Base-by-base conservation (phyloP, 2,329 filamentous ascomycete species). In the Scedosporium dehoogii region DNA sequence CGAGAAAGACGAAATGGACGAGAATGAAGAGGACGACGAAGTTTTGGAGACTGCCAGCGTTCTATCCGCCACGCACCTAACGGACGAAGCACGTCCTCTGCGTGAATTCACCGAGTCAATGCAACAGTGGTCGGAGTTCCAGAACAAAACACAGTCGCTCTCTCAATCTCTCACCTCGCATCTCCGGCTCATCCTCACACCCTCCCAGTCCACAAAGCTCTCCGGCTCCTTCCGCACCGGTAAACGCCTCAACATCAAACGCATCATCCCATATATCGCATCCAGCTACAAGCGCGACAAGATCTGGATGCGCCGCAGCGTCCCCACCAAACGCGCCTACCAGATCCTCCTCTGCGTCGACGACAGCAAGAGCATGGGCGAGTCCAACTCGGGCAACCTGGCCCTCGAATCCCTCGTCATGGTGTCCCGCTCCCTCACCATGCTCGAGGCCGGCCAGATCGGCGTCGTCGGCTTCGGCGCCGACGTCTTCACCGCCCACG, bases 281-380 rank as follows among this genome's bases (percentile, higher is more conserved):
- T 97, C 92, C 0, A 88, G 90, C 72, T 99, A 97, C 82, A 97
- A 97, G 81, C 90, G 94, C 64, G 94, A 99, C 83, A 99, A 99
- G 81, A 99, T 99, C 76, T 99, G 94, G 94, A 96, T 99, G 88
- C 89, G 96, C 14, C 87, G 96, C 62, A 88, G 86, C 41, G 86
- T 96, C 59, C 96, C 96, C 1, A 93, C 88, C 44, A 97, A 97
- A 76, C 89, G 96, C 48, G 89, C 88, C 63, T 99, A 99, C 76
- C 96, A 99, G 75, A 96, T 99, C 74, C 86, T 99, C 78, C 88
- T 99, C 59, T 96, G 94, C 46, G 91, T 99, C 44, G 94, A 99
- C 74, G 94, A 99, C 78, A 93, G 89, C 69, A 90, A 90, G 73
- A 92, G 87, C 64, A 99, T 99, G 94, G 87, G 90, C 16, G 92